Conservation (phyloP, 2,329 filamentous ascomycete species). For the Ambrosiella beaveri region DNA sequence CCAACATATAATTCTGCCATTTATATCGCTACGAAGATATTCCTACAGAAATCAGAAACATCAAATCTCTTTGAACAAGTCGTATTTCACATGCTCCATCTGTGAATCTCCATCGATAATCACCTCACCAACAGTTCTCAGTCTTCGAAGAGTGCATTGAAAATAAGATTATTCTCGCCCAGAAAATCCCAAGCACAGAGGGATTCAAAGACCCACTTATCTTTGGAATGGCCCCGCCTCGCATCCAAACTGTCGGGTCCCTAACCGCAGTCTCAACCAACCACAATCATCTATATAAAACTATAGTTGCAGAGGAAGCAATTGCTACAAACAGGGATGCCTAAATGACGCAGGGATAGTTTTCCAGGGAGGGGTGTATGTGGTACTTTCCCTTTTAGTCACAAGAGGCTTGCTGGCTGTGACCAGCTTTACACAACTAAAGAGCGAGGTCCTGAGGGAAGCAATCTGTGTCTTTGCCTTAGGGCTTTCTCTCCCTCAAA, state of each 20-base stretch:
- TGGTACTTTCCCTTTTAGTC: background rate
- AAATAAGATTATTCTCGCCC: background rate
- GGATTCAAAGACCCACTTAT: slow-evolving; percentile 1
- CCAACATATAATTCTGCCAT: too few relatives aligned
- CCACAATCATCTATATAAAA: background rate
- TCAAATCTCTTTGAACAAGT: too few relatives aligned
- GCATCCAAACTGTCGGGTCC: background rate
- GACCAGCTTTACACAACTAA: background rate
- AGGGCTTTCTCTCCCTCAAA: background rate
- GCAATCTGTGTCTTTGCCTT: background rate
- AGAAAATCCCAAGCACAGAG: background rate
- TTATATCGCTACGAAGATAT: too few relatives aligned
- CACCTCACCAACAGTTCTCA: background rate
- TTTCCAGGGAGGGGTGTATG: background rate
- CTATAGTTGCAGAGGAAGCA: background rate
- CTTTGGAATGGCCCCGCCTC: background rate
- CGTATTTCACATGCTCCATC: too few relatives aligned
- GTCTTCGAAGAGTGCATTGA: background rate
- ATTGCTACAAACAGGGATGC: background rate
- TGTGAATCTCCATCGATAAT: too few relatives aligned
- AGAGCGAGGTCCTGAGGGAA: background rate
- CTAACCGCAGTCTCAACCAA: background rate
- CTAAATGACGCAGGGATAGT: background rate
- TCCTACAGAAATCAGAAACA: too few relatives aligned
- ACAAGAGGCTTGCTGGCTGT: background rate